Evolutionary conservation across 78 protist genomes (phyloP), one percentile per base, ranked within the genome.

Genomic region (Dictyostelium firmibasis): DNA sequence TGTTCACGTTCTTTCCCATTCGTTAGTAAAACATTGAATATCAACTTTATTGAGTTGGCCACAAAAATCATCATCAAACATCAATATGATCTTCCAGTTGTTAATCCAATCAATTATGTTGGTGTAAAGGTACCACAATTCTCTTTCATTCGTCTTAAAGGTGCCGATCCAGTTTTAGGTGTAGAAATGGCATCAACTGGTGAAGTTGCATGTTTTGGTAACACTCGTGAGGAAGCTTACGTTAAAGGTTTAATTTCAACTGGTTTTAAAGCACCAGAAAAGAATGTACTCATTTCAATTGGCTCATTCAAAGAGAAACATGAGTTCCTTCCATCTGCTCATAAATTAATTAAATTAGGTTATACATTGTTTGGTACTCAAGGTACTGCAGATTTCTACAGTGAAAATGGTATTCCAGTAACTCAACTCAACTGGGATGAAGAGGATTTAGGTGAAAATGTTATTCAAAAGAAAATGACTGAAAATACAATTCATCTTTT

Each of bases 111-210:
- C n/a, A 43, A 25, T 43, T 94, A 75, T 67, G 94, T 96, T 43
- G 97, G 97, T 29, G 95, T 96, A 33, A 98, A 98, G 93, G 99
- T 97, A 64, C 99, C 99, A 33, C 98, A 97, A 97, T 99, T 99
- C 97, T 97, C 99, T 29, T 99, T 98, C 96, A 94, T 93, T 67
- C 98, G 99, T 35, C 92, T 99, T 44, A 81, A 94, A 11, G 99
- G 99, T 75, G 99, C 99, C 33, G 99, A 99, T 85, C 99, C 99
- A 53, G 86, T 97, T 4, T 93, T 99, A 31, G 99, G 99, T 64
- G 99, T 99, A 20, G 99, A 99, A 33, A 99, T 99, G 99, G 98
- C 99, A 9, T 96, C 98, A n/a, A 99, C 99, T 7, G 99, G 99
- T 41, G 99, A 99, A 94, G 99, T 97, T 35, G 99, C 98, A 4